Evolutionary conservation across 768 basidiomycete species (phyloP).

Genomic region (Xerocomus brunneocitrinus): DNA sequence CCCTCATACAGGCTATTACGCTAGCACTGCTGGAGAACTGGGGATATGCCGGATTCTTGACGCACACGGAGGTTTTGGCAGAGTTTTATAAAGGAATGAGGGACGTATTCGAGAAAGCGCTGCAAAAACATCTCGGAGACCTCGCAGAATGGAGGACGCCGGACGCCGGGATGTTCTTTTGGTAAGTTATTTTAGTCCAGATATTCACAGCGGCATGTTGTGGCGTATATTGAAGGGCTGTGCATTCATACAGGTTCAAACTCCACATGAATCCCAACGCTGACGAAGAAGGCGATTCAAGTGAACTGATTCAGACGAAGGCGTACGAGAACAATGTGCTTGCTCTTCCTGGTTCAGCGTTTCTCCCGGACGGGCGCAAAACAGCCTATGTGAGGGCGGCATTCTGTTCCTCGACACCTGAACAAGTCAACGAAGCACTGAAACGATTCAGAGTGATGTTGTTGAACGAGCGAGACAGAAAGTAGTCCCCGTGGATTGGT

Average conservation of each 20-base stretch:
- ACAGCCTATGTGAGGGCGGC: conserved; percentile 80
- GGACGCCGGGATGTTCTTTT: conserved; percentile 89
- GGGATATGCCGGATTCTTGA: conserved; percentile 72
- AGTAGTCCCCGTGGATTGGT: conserved; percentile 1
- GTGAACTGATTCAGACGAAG: conserved; percentile 62
- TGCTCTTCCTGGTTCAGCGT: conserved; percentile 85
- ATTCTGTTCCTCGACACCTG: conserved; percentile 65
- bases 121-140: conserved; percentile 68
- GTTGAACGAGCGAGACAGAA: conserved; percentile 20
- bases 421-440: conserved; percentile 72
- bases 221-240: conserved; percentile 14
- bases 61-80: conserved; percentile 66
- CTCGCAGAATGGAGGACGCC: conserved; percentile 71
- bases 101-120: conserved; percentile 74
- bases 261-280: conserved; percentile 42
- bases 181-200: conserved; percentile 41
- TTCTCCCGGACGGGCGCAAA: conserved; percentile 66
- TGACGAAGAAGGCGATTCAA: conserved; percentile 58
- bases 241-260: conserved; percentile 56
- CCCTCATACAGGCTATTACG: conserved; percentile 60
- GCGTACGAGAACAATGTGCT: conserved; percentile 81
- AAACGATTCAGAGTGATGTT: conserved; percentile 48
- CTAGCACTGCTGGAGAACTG: conserved; percentile 57
- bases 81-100: conserved; percentile 68
- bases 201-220: not conserved